Conservation (phyloP, 805 yeast species). For the Suhomyces prunicola region DNA sequence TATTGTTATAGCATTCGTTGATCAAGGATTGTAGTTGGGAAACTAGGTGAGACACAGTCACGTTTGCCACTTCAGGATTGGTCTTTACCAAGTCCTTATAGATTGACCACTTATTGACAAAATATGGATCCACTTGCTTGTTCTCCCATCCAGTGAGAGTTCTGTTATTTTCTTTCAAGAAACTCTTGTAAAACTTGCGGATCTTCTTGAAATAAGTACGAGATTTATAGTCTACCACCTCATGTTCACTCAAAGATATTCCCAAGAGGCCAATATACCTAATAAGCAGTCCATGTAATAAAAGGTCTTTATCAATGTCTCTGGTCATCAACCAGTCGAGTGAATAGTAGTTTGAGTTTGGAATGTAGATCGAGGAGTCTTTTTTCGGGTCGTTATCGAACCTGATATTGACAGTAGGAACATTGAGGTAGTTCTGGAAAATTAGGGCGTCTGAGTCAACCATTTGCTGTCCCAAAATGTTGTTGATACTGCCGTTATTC, state of each 20-base stretch:
- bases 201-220: constrained; percentile 18
- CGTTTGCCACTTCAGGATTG: constrained; percentile 1
- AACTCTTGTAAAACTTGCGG: constrained; percentile 13
- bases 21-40: constrained; percentile 12
- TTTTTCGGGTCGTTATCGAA: constrained; percentile 29
- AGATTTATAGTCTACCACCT: constrained; percentile 30
- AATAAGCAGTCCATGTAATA: constrained; percentile 35
- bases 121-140: constrained; percentile 13
- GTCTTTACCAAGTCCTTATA: constrained; percentile 17
- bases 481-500: constrained; percentile 28
- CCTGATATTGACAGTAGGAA: constrained; percentile 32
- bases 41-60: constrained; percentile 13
- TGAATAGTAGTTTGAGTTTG: constrained; percentile 34
- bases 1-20: constrained; percentile 10
- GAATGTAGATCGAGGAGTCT: constrained; percentile 27
- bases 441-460: constrained; percentile 24
- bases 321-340: constrained; percentile 29
- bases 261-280: constrained; percentile 35
- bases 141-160: constrained; percentile 20
- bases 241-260: constrained; percentile 38
- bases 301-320: constrained; percentile 23
- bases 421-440: constrained; percentile 28
- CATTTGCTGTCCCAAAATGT: constrained; percentile 26
- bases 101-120: constrained; percentile 19
- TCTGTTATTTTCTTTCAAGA: constrained; percentile 11